Percentiles rank a stretch among this genome's conserved stretches.
Conservation (phyloP, 352 stramenopile genomes). For the Peronospora destructor region DNA sequence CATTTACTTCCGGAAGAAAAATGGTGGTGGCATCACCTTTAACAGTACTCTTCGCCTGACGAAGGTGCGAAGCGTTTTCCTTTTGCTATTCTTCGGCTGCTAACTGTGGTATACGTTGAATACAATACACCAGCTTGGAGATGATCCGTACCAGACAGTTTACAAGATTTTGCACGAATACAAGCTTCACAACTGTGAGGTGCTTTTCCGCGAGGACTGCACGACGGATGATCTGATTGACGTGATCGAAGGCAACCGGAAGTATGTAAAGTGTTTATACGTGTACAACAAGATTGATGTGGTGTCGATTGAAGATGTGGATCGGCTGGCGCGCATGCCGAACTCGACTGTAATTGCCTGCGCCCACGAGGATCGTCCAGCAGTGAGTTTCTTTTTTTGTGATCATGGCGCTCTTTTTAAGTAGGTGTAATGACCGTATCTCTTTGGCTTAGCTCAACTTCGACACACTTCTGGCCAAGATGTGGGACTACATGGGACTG, state of each 20-base stretch:
- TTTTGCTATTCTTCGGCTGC: background rate
- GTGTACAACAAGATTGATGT: constrained; percentile 99
- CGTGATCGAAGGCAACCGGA: constrained; percentile 97
- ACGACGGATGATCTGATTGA: constrained; percentile 98
- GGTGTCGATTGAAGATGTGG: constrained; percentile 98
- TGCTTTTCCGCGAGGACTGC: constrained; percentile 96
- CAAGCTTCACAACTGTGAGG: constrained; percentile 96
- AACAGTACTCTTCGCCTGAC: constrained; percentile 94
- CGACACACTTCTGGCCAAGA: constrained; percentile 84
- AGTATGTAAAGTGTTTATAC: constrained; percentile 99
- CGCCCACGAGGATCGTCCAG: constrained; percentile 60
- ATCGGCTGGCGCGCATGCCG: constrained; percentile 91
- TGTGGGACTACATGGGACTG: constrained; percentile 89
- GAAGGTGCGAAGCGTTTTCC: constrained; percentile 52
- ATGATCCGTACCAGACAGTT: constrained; percentile 84
- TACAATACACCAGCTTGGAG: constrained; percentile 47
- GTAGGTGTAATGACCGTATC: constrained; percentile 2
- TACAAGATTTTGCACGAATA: constrained; percentile 94
- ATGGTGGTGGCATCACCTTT: constrained; percentile 92
- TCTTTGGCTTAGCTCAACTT: constrained; percentile 91
- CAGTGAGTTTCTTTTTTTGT: constrained; percentile 31
- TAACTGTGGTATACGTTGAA: constrained; percentile 1
- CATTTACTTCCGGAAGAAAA: constrained; percentile 95
- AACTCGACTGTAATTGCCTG: constrained; percentile 96
- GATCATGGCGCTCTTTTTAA: background rate